A percentile compares a stretch with the other conserved stretches of the same genome.
phyloP scores from a whole-genome alignment of 768 basidiomycete genomes.

The Pulveroboletus sp. region DNA sequence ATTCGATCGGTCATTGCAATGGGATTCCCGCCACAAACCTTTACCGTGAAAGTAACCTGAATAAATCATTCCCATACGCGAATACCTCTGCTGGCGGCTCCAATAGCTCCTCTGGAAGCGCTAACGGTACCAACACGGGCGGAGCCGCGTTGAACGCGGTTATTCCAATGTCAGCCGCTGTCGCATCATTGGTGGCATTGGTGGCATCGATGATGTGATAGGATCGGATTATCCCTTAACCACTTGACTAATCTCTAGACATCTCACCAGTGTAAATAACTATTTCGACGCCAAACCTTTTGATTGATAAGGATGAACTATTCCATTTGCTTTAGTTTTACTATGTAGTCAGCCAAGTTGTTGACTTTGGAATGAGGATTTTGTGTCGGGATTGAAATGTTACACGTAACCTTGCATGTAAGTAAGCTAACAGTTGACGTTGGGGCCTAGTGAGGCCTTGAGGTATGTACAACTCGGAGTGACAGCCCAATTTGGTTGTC shows the following conservation, averaged over 20 bases:
- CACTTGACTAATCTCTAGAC: constrained; percentile 22
- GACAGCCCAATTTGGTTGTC: constrained; percentile 13
- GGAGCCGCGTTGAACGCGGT: constrained; percentile 11
- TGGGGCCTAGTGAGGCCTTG: too few relatives aligned
- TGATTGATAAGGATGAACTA: constrained; percentile 9
- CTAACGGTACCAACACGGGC: background rate
- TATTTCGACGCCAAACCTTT: constrained; percentile 12
- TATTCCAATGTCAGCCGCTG: constrained; percentile 11
- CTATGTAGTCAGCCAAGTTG: constrained; percentile 6
- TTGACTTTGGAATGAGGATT: background rate
- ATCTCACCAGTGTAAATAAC: constrained; percentile 20
- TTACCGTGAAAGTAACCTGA: constrained; percentile 81
- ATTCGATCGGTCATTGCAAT: constrained; percentile 77
- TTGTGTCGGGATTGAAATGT: background rate
- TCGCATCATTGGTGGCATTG: constrained; percentile 14
- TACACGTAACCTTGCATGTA: too few relatives aligned
- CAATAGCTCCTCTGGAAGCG: constrained; percentile 4
- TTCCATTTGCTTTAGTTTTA: constrained; percentile 6
- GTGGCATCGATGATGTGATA: constrained; percentile 16
- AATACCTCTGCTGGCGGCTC: constrained; percentile 30
- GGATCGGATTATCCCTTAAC: constrained; percentile 5
- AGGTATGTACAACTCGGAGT: background rate
- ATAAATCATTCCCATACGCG: constrained; percentile 58
- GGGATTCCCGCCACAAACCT: constrained; percentile 59
- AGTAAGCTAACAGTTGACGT: too few relatives aligned